A percentile compares a stretch with the other conserved stretches of the same genome.
Evolutionary conservation across 2,329 filamentous ascomycete species (phyloP).

Genomic region (Ilyonectria sp.): DNA sequence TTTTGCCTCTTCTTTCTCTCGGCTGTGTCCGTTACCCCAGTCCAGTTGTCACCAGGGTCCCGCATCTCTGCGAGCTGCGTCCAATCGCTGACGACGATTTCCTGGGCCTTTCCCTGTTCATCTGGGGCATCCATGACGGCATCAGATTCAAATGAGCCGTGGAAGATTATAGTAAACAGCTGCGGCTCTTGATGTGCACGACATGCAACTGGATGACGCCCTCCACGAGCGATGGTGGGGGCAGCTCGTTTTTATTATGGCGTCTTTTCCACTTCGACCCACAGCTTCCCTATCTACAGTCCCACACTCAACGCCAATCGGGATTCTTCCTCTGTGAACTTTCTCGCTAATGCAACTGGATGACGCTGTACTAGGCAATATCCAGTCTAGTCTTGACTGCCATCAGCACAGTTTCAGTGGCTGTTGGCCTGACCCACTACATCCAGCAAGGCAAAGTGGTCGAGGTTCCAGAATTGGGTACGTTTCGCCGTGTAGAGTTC

Average conservation of each 20-base stretch:
- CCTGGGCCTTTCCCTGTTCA: not conserved
- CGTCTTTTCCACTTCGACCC: not conserved
- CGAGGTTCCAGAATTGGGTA: not conserved
- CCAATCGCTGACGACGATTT: not conserved
- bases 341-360: not conserved
- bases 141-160: not conserved
- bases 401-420: not conserved
- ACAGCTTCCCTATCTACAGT: not conserved
- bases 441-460: not conserved
- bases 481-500: not conserved
- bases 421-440: not conserved
- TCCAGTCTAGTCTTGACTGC: not conserved
- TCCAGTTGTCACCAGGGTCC: conserved; percentile 22
- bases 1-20: conserved; percentile 28
- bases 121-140: not conserved
- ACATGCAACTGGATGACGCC: not conserved
- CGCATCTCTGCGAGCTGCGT: not conserved
- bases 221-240: not conserved
- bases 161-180: not conserved
- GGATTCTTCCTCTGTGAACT: not conserved
- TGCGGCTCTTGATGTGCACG: not conserved
- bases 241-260: not conserved
- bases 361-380: not conserved
- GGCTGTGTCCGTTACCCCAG: conserved; percentile 5
- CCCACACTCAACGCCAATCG: not conserved